A percentile compares a stretch with the other conserved stretches of the same genome.
These are phyloP conservation scores for Neofusicoccum umdonicola DNA, from an alignment of 2,329 filamentous ascomycete genomes.

Conservation along the genomic window DNA sequence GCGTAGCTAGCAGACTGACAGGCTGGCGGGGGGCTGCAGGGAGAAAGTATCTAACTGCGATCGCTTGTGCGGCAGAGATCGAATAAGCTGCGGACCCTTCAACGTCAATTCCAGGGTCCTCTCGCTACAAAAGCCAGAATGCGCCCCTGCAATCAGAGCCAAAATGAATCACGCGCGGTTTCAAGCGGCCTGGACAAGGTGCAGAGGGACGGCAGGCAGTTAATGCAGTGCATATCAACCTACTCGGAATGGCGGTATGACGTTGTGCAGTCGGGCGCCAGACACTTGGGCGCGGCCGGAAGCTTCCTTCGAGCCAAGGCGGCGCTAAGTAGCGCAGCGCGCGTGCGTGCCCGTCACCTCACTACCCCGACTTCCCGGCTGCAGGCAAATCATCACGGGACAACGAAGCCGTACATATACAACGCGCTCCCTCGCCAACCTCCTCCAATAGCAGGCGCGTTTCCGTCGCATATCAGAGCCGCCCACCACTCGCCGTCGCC, in stretches of 20 bases:
- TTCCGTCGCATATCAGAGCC: constrained; percentile 16
- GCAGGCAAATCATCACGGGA: constrained; percentile 29
- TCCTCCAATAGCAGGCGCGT: constrained; percentile 17
- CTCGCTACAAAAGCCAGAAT: neutral
- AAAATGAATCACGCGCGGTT: neutral
- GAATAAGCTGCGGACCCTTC: neutral
- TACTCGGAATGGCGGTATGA: constrained; percentile 12
- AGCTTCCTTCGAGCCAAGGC: constrained; percentile 7
- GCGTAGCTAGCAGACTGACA: neutral
- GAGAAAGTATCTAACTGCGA: constrained; percentile 1
- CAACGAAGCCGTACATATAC: constrained; percentile 38
- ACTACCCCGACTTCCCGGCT: neutral
- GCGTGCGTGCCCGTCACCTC: neutral
- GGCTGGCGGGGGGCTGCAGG: neutral
- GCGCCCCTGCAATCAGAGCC: neutral
- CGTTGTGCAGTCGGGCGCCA: neutral
- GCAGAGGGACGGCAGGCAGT: neutral
- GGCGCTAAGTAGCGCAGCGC: constrained; percentile 7
- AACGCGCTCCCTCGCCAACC: constrained; percentile 18
- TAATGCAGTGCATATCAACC: constrained; percentile 6
- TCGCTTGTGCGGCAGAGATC: constrained; percentile 6
- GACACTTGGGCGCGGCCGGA: neutral
- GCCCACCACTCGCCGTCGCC: constrained; percentile 23
- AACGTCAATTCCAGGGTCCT: neutral
- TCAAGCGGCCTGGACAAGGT: neutral